A percentile compares a stretch with the other conserved stretches of the same genome.
These are phyloP conservation scores for Hirsutella rhossiliensis DNA, from an alignment of 2,329 filamentous ascomycete species.

Conservation along the genomic window DNA sequence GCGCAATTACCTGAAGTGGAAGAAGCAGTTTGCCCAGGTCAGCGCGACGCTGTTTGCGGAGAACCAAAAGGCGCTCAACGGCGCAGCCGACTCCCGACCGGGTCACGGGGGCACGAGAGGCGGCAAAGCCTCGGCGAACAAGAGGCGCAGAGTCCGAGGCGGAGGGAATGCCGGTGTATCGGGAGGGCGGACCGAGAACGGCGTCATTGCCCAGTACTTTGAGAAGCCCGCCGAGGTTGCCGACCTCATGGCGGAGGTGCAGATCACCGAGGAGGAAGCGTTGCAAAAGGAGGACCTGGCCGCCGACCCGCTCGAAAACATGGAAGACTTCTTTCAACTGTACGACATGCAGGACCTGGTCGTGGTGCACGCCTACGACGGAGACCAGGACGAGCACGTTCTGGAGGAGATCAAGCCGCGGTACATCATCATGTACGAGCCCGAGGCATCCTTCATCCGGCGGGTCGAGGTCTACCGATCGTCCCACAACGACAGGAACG, in stretches of 20 bases:
- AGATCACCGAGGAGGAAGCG: slow-evolving; percentile 66
- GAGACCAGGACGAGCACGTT: slow-evolving; percentile 92
- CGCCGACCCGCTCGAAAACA: slow-evolving; percentile 69
- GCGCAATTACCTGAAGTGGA: slow-evolving; percentile 82
- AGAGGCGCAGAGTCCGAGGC: slow-evolving; percentile 73
- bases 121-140: slow-evolving; percentile 61
- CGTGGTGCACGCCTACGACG: slow-evolving; percentile 85
- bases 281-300: slow-evolving; percentile 65
- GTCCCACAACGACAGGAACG: slow-evolving; percentile 78
- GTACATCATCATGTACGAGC: slow-evolving; percentile 98
- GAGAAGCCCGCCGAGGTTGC: slow-evolving; percentile 77
- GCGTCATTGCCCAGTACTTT: slow-evolving; percentile 64
- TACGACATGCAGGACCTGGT: slow-evolving; percentile 86
- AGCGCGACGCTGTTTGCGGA: slow-evolving; percentile 68
- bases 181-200: slow-evolving; percentile 49
- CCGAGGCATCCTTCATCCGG: slow-evolving; percentile 86
- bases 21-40: slow-evolving; percentile 75
- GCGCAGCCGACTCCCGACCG: slow-evolving; percentile 46
- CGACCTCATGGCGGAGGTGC: slow-evolving; percentile 69
- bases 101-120: slow-evolving; percentile 36
- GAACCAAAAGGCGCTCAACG: slow-evolving; percentile 64
- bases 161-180: slow-evolving; percentile 50
- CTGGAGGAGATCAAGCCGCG: slow-evolving; percentile 86
- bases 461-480: slow-evolving; percentile 92
- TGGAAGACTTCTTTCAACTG: slow-evolving; percentile 85